Evolutionary conservation across 2,329 filamentous ascomycete genomes (phyloP).

Genomic region (Apiospora pterosperma): DNA sequence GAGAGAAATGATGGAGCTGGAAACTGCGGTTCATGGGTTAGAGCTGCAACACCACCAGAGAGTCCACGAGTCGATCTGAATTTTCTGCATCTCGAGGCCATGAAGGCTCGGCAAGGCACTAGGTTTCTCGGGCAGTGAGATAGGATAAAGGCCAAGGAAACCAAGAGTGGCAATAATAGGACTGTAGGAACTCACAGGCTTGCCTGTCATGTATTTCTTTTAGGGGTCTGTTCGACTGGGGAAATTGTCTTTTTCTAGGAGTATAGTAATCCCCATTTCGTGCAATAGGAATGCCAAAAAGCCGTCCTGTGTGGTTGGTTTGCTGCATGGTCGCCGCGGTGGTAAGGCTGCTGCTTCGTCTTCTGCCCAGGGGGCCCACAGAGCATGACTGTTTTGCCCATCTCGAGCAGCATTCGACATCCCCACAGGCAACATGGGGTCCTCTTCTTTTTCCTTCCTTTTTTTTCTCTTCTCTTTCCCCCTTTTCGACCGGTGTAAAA

Average conservation of each 20-base stretch:
- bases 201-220: neutral
- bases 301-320: neutral
- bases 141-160: neutral
- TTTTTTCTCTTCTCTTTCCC: too few species aligned
- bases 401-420: neutral
- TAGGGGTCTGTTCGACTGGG: neutral
- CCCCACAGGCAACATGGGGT: neutral
- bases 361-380: neutral
- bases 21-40: conserved; percentile 54
- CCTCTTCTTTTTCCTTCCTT: too few species aligned
- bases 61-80: conserved; percentile 31
- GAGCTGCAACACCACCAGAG: conserved; percentile 33
- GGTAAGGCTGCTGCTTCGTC: neutral
- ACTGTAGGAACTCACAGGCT: neutral
- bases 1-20: conserved; percentile 64
- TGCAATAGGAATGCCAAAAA: neutral
- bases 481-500: neutral
- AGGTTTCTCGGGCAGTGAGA: neutral
- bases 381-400: neutral
- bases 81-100: neutral
- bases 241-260: neutral
- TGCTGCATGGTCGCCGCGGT: neutral
- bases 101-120: neutral
- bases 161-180: neutral
- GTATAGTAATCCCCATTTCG: neutral